Conservation (phyloP, 139 green algal genomes). For the Ostreobium quekettii region DNA sequence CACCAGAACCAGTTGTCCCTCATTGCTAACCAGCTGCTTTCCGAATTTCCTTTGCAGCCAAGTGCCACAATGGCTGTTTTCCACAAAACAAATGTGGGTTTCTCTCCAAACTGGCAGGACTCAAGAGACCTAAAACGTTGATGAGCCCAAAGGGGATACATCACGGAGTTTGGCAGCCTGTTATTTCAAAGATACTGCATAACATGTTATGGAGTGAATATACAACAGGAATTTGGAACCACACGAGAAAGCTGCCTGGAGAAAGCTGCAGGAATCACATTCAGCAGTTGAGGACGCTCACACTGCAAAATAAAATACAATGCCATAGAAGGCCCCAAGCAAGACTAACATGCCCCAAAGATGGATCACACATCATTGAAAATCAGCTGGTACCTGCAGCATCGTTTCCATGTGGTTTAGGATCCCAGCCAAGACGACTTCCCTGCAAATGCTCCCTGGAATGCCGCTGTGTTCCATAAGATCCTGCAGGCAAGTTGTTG, state of each 20-base stretch:
- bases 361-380: conserved; percentile 1
- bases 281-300: background rate
- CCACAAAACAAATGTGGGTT: no score
- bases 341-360: background rate
- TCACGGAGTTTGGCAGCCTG: no score
- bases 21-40: no score
- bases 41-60: no score
- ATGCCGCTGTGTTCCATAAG: conserved; percentile 40
- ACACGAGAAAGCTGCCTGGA: background rate
- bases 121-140: no score
- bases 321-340: background rate
- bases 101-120: no score
- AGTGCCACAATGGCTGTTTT: no score
- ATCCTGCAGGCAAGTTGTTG: conserved; percentile 80
- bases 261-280: background rate
- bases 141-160: no score
- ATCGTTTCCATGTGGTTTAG: conserved; percentile 43
- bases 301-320: background rate
- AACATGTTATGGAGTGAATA: no score
- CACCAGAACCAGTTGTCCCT: no score
- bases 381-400: conserved; percentile 23
- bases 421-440: conserved; percentile 46
- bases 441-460: background rate
- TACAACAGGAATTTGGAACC: background rate
- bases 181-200: no score